Evolutionary conservation across 108 stramenopile species (phyloP).

Genomic region (Chaetoceros tenuissimus): DNA sequence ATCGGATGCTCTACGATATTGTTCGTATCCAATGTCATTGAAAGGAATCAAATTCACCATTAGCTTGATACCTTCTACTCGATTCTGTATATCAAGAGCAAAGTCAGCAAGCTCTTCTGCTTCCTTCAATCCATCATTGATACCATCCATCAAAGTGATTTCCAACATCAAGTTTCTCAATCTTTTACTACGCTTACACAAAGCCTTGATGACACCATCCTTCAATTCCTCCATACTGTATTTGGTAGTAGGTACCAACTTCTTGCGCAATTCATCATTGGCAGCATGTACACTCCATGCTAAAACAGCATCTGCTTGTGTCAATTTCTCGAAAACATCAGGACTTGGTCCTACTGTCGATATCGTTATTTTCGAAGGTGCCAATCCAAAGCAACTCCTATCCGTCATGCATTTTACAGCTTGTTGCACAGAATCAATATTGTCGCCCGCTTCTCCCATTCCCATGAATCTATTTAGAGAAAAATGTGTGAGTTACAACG

Average conservation of each 20-base stretch:
- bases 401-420: constrained; percentile 46
- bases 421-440: constrained; percentile 33
- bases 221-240: constrained; percentile 65
- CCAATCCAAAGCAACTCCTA: constrained; percentile 33
- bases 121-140: constrained; percentile 75
- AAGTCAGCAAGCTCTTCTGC: constrained; percentile 68
- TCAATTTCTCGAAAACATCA: constrained; percentile 28
- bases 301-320: constrained; percentile 32
- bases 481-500: not conserved
- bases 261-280: constrained; percentile 53
- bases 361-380: constrained; percentile 56
- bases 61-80: constrained; percentile 46
- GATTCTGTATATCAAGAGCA: constrained; percentile 40
- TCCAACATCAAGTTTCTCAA: constrained; percentile 69
- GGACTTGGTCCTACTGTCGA: constrained; percentile 81
- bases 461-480: too few relatives aligned
- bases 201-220: constrained; percentile 39
- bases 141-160: constrained; percentile 58
- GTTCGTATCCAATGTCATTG: constrained; percentile 50
- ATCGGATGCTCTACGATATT: constrained; percentile 36
- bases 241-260: constrained; percentile 70
- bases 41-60: constrained; percentile 74
- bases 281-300: constrained; percentile 79
- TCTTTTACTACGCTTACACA: constrained; percentile 20
- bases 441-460: constrained; percentile 81